Evolutionary conservation across 129 eudicot genomes (phyloP).

Genomic region (Heracleum sosnowskyi): DNA sequence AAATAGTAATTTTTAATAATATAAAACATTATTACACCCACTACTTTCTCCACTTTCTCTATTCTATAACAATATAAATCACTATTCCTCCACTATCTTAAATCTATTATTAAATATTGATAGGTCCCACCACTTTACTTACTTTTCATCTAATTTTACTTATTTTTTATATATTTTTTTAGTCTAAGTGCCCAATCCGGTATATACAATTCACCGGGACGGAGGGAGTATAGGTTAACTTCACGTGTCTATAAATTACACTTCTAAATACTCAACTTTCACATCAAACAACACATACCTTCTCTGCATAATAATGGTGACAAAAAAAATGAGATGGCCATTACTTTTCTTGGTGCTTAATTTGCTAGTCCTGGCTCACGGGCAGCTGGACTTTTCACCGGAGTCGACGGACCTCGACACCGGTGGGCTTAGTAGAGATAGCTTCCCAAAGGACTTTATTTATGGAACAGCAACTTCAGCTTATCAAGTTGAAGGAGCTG

Average conservation of each 20-base stretch:
- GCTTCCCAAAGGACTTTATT: slow-evolving; percentile 68
- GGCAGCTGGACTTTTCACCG: neutral
- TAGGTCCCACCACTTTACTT: no score
- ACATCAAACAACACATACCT: neutral
- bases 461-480: slow-evolving; percentile 94
- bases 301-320: neutral
- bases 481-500: slow-evolving; percentile 88
- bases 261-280: neutral
- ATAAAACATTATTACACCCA: no score
- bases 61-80: no score
- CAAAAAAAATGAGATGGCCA: neutral
- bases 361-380: neutral
- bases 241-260: neutral
- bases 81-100: no score
- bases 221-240: neutral
- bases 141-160: no score
- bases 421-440: slow-evolving; percentile 34
- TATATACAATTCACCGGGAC: no score
- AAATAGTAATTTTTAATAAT: no score
- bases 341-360: neutral
- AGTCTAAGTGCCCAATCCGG: no score
- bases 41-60: no score
- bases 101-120: no score
- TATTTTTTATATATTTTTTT: no score
- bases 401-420: slow-evolving; percentile 9